Conservation (phyloP, 768 basidiomycete species). For the Psilocybe tampanensis region DNA sequence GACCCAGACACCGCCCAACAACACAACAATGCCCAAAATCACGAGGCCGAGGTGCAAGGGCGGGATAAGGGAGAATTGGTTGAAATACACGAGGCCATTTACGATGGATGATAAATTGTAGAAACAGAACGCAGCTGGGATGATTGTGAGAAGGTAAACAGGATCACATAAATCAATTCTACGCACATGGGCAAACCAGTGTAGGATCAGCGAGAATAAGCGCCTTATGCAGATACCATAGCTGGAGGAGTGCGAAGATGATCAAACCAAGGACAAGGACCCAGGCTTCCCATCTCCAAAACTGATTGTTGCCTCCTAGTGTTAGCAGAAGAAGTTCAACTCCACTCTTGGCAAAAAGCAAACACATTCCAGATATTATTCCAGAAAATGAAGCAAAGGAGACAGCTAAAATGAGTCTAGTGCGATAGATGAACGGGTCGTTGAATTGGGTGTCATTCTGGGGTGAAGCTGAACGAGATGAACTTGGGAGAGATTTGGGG, state of each 20-base stretch:
- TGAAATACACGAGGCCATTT: constrained; percentile 87
- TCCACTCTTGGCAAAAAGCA: constrained; percentile 92
- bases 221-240: constrained; percentile 84
- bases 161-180: not conserved
- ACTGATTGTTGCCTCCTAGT: constrained; percentile 74
- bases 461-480: constrained; percentile 20
- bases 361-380: constrained; percentile 88
- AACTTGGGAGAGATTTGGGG: constrained; percentile 34
- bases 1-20: constrained; percentile 89
- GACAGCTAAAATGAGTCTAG: constrained; percentile 68
- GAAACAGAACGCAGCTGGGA: constrained; percentile 85
- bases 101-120: constrained; percentile 93
- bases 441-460: constrained; percentile 18
- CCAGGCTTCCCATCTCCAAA: constrained; percentile 86
- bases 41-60: constrained; percentile 76
- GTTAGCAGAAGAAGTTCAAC: constrained; percentile 87
- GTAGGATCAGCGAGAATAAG: constrained; percentile 83
- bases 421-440: constrained; percentile 40
- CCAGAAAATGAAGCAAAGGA: constrained; percentile 90
- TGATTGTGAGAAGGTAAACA: constrained; percentile 19
- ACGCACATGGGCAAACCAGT: constrained; percentile 82
- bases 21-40: constrained; percentile 69
- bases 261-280: constrained; percentile 71
- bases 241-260: constrained; percentile 76
- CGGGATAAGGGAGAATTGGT: constrained; percentile 77